Evolutionary conservation across 345 rosid genomes (phyloP), one percentile per base, ranked within the genome.

Genomic region (Sonneratia caseolaris): DNA sequence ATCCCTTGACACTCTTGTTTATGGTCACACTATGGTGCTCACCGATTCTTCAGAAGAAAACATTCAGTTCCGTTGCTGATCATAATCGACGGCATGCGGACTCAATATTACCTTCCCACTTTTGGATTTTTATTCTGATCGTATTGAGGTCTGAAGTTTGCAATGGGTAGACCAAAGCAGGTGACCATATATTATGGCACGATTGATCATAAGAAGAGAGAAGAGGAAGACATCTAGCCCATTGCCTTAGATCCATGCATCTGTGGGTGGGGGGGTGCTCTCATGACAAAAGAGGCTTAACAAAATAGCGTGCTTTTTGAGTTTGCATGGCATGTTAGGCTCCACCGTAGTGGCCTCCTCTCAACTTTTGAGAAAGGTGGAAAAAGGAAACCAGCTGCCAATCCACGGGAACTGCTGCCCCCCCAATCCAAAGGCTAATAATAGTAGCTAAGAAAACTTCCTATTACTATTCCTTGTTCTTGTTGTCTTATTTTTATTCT

Each of bases 311-410:
- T 62, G 15, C 66, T 62, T 62, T 62, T 22, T 62, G 24, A 22
- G 24, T 16, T 9, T 38, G 47, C n/a, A 66, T 27, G 22, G 79
- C 76, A 83, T 83, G 86, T 85, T 81, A 75, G 68, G 68, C 84
- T 82, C 92, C 89, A 87, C 85, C 73, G 67, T 19, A 7, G 11
- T 36, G 68, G 55, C 16, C 56, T 11, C 11, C 4, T 19, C 32
- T 27, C 32, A 79, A 73, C 77, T 36, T 66, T 66, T 47, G 18
- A 11, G 68, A 7, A 36, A 36, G 15, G 45, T 43, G 24, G 32
- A 27, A 27, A 66, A 66, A 66, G 69, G 68, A 48, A 74, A 76
- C 78, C 66, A 82, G 81, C 86, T 74, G 78, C 83, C 83, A 70
- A 74, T 72, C 49, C 61, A 67, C 56, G 68, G 66, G 76, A 73